These are phyloP conservation scores for Pseudophaeomoniella oleicola DNA, from an alignment of 2,329 filamentous ascomycete species.

Conservation along the genomic window DNA sequence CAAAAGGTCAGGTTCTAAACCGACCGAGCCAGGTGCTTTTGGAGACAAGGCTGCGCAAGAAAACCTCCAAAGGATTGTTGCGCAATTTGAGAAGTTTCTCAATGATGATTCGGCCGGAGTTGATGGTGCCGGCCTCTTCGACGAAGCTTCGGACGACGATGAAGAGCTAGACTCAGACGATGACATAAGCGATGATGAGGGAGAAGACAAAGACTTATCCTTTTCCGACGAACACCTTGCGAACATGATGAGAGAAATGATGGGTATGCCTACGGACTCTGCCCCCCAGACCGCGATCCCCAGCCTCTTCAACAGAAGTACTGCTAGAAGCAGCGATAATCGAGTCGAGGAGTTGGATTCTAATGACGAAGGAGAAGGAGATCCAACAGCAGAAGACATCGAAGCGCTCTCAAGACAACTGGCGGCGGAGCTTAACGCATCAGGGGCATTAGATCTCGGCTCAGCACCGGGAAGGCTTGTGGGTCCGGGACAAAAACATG, in stretches of 20 bases:
- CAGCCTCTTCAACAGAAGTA: too few species aligned
- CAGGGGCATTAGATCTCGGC: constrained; percentile 27
- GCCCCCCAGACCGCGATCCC: constrained; percentile 11
- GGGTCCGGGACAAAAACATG: not conserved
- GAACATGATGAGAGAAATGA: constrained; percentile 83
- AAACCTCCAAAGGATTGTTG: constrained; percentile 77
- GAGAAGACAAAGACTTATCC: constrained; percentile 59
- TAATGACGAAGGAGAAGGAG: constrained; percentile 21
- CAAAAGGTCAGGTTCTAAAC: constrained; percentile 7
- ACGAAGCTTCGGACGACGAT: constrained; percentile 51
- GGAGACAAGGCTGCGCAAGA: constrained; percentile 29
- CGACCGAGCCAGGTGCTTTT: constrained; percentile 18
- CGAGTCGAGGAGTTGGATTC: constrained; percentile 36
- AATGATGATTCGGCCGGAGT: constrained; percentile 70
- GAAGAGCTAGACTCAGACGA: constrained; percentile 35
- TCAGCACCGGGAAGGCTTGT: constrained; percentile 10
- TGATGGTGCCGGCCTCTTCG: constrained; percentile 58
- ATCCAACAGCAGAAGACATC: constrained; percentile 44
- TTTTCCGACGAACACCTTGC: constrained; percentile 79
- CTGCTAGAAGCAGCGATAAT: constrained; percentile 9
- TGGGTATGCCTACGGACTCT: constrained; percentile 46
- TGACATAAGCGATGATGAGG: constrained; percentile 39
- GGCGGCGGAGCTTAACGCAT: constrained; percentile 31
- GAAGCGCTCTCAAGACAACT: constrained; percentile 28
- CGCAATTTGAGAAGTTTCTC: constrained; percentile 82